Evolutionary conservation across 257 asterid genomes (phyloP), one percentile per base, ranked within the genome.

Genomic region (Solanum habrochaites): DNA sequence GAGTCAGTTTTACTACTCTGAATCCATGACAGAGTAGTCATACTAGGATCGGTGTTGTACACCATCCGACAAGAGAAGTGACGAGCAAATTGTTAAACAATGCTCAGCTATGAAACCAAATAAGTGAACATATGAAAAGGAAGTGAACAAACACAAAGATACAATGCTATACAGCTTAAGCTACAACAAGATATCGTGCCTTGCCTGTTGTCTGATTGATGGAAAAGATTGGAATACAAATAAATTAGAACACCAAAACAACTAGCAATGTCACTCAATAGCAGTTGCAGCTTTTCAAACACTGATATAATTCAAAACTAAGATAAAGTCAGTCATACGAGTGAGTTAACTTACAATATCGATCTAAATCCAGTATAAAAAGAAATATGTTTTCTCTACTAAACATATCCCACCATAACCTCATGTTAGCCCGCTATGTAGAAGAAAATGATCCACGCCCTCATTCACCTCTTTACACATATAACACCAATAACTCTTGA

Each of bases 11-110:
- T 43, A 91, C 90, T 25, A 97, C 93, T 66, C 92, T 94, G 25
- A 92, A 86, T 77, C 98, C 98, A 89, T 93, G 98, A 89, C 89
- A 86, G 89, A 92, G 89, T 81, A 93, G 92, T 94, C 97, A 97
- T 21, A 93, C 86, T 43, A 91, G 86, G 87, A 92, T 86, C 75
- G 92, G 29, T 73, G 84, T 88, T 73, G 90, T 86, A 90, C 88
- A 83, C 95, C 95, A 91, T 27, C 93, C 98, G 93, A 91, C 86
- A 88, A 75, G 82, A 83, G 85, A 85, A 82, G 83, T 71, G n/a
- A 86, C 75, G 69, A 88, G 31, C 18, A 66, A 49, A 52, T 39
- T 64, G 82, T n/a, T 70, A 64, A 37, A 40, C 69, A 72, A 87
- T 56, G 83, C 39, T 83, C 70, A 87, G 86, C 29, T 85, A 49